Conservation (phyloP, 805 yeast species). For the Trichomonascus vanleenenianus region DNA sequence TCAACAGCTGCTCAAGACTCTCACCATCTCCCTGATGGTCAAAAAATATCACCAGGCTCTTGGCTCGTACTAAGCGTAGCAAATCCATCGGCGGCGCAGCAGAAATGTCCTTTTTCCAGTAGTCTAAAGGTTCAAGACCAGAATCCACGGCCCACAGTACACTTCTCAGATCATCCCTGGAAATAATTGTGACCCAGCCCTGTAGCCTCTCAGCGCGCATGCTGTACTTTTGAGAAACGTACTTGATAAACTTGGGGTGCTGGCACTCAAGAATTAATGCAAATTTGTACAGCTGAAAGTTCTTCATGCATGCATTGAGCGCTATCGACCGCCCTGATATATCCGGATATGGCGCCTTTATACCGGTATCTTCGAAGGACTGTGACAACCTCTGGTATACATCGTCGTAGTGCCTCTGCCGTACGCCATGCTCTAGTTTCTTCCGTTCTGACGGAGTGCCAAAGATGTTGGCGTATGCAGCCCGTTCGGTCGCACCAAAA, state of each 20-base stretch:
- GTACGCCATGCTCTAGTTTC: background rate
- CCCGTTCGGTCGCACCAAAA: background rate
- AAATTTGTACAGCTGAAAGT: background rate
- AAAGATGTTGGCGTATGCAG: constrained; percentile 1
- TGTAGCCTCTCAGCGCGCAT: background rate
- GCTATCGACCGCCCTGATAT: background rate
- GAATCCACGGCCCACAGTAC: constrained; percentile 4
- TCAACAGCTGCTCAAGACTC: background rate
- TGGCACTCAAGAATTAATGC: constrained; percentile 1
- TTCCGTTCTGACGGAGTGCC: background rate
- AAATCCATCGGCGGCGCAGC: background rate
- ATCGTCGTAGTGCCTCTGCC: background rate
- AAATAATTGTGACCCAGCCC: background rate
- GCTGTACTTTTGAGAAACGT: background rate
- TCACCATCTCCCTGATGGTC: background rate
- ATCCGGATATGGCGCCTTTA: background rate
- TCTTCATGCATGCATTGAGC: background rate
- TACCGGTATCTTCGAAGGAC: background rate
- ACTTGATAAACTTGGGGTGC: background rate
- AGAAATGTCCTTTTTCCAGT: background rate
- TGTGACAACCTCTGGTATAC: background rate
- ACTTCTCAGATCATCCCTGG: background rate
- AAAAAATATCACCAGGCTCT: background rate
- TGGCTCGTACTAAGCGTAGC: background rate
- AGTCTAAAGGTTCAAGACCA: background rate